Evolutionary conservation across 75 land plant genomes (phyloP).

Genomic region (Pinus tabuliformis): DNA sequence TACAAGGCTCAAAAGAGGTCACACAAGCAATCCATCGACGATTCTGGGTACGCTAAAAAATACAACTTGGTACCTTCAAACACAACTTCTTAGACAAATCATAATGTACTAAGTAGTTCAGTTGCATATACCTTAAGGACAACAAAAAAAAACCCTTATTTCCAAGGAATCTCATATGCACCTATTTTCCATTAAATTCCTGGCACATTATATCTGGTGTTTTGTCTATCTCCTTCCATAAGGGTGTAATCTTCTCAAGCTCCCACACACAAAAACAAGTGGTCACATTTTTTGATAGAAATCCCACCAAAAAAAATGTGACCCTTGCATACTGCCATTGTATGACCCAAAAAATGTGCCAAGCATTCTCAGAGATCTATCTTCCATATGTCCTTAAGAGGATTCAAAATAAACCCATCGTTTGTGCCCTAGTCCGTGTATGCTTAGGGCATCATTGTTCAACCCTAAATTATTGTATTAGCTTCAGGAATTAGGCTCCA

Average conservation of each 20-base stretch:
- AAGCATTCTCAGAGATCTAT: constrained; percentile 6
- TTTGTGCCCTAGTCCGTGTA: no score
- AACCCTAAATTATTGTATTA: no score
- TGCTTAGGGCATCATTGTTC: no score
- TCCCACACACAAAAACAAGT: constrained; percentile 66
- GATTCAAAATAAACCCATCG: no score
- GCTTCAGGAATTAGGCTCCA: no score
- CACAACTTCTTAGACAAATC: constrained; percentile 41
- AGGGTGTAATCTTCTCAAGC: constrained; percentile 67
- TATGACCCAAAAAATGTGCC: constrained; percentile 50
- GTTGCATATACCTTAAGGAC: constrained; percentile 52
- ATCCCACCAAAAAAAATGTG: constrained; percentile 53
- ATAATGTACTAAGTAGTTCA: constrained; percentile 46
- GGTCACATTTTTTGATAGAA: constrained; percentile 53
- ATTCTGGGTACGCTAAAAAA: constrained; percentile 31
- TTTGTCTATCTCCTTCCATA: constrained; percentile 89
- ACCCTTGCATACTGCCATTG: constrained; percentile 25
- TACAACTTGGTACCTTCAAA: constrained; percentile 48
- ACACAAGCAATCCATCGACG: constrained; percentile 56
- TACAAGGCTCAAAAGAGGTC: constrained; percentile 54
- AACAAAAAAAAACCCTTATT: constrained; percentile 56
- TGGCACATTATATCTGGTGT: constrained; percentile 73
- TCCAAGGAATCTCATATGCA: constrained; percentile 60
- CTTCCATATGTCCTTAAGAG: no score
- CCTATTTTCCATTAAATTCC: constrained; percentile 70